Evolutionary conservation across 1,284 basidiomycete genomes (phyloP), one percentile per base, ranked within the genome.

Genomic region (Calocybe gambosa): DNA sequence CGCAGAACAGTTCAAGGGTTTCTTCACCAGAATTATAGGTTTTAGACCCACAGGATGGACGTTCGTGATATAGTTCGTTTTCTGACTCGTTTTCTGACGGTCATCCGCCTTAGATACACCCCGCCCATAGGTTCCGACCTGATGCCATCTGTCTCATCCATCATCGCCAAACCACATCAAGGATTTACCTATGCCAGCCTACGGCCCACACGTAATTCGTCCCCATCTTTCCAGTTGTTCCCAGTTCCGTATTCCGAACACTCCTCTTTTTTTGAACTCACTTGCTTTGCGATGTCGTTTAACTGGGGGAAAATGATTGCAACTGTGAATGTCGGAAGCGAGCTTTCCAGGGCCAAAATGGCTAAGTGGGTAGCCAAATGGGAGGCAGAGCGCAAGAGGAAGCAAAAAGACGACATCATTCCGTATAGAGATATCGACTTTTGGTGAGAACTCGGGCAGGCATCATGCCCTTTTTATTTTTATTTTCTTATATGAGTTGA

Each of bases 181-280:
- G 67, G 72, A 10, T 96, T 90, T 65, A 80, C 80, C 2, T 72
- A 80, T 52, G 64, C 76, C 26, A 74, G 85, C 57, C 72, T 97
- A 5, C 80, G 74, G 45, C 77, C 85, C 13, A 79, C 84, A 58
- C 76, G 81, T 37, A 89, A 87, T 50, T 88, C 88, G 6, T 85
- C 82, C 13, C 53, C 77, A 16, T 65, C 75, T 31, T 66, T 88
- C 46, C 84, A 86, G 67, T 73, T 96, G 46, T 93, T 84, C 59
- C 85, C 91, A 25, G 89, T 98, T 12, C 95, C 95, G 3, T 97
- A 97, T 62, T 95, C 91, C 2, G 94, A 97, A 62, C 94, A 99
- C 62, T 94, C 90, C 42, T 93, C 89, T 28, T 96, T 96, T 66
- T 88, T 88, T 56, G 93, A 96, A 65, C 73, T 93, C 58, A 97